phyloP scores from a whole-genome alignment of 179 eudicot genomes.

The Spergularia azorica region DNA sequence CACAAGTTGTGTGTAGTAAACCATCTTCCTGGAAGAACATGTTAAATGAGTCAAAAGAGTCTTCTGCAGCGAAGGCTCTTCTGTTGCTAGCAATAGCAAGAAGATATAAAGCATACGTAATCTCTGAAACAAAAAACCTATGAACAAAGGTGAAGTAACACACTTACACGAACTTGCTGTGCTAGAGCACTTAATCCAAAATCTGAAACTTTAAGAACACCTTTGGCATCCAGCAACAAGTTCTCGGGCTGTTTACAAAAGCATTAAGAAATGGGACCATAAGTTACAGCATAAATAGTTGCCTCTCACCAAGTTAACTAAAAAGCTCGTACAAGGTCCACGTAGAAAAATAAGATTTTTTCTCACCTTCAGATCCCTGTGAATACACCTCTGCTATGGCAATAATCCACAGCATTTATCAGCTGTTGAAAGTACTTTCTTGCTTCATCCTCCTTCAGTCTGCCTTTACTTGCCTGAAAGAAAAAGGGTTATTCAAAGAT shows the following conservation, averaged over 20 bases:
- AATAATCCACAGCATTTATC: slow-evolving; percentile 79
- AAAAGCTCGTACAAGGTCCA: background rate
- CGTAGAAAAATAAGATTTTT: no score
- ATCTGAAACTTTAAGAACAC: slow-evolving; percentile 72
- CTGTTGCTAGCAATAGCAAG: background rate
- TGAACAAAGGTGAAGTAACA: background rate
- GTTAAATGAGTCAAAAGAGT: slow-evolving; percentile 12
- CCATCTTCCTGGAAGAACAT: slow-evolving; percentile 60
- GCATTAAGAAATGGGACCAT: background rate
- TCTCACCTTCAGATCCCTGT: slow-evolving; percentile 69
- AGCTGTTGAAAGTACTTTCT: slow-evolving; percentile 81
- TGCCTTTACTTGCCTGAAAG: slow-evolving; percentile 53
- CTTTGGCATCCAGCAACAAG: slow-evolving; percentile 61
- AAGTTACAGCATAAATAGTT: background rate
- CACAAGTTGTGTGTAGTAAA: slow-evolving; percentile 68
- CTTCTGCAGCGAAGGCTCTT: background rate
- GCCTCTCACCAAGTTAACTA: background rate
- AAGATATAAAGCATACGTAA: slow-evolving; percentile 6
- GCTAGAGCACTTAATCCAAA: slow-evolving; percentile 75
- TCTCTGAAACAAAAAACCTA: background rate
- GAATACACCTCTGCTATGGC: slow-evolving; percentile 81
- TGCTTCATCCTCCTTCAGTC: slow-evolving; percentile 77
- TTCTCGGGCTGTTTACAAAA: slow-evolving; percentile 59
- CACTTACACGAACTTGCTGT: slow-evolving; percentile 66
- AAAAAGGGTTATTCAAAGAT: background rate